phyloP scores from a whole-genome alignment of 1,284 basidiomycete genomes.

The Malassezia restricta region DNA sequence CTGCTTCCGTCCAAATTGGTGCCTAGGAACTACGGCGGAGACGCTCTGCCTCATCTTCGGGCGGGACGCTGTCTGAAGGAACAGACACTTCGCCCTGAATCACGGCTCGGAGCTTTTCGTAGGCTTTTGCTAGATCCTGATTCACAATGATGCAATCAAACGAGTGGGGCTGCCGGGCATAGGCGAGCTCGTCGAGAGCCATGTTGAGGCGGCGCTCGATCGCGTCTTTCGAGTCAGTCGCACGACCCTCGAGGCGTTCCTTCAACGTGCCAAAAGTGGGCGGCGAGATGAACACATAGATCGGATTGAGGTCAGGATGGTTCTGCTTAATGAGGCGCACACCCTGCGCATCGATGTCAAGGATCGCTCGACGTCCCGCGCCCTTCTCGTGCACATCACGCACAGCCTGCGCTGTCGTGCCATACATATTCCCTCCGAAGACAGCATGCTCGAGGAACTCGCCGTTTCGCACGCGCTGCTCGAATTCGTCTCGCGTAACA shows the following conservation, averaged over 20 bases:
- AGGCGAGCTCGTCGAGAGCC: constrained; percentile 72
- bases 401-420: constrained; percentile 67
- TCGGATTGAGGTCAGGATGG: constrained; percentile 61
- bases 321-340: constrained; percentile 59
- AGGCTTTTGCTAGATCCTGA: constrained; percentile 75
- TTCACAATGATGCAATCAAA: constrained; percentile 84
- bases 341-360: constrained; percentile 85
- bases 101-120: constrained; percentile 49
- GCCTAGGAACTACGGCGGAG: constrained; percentile 1
- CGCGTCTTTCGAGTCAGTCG: constrained; percentile 69
- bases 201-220: constrained; percentile 66
- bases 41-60: constrained; percentile 22
- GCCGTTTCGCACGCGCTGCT: constrained; percentile 49
- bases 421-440: constrained; percentile 83
- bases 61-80: constrained; percentile 25
- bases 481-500: constrained; percentile 51
- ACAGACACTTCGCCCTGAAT: constrained; percentile 13
- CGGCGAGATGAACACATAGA: constrained; percentile 87
- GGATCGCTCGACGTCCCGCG: constrained; percentile 58
- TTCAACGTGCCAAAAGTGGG: constrained; percentile 54
- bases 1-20: constrained; percentile 4
- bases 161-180: constrained; percentile 59
- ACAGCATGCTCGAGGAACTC: constrained; percentile 57
- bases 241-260: constrained; percentile 61
- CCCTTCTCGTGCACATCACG: constrained; percentile 51